Conservation (phyloP, 768 basidiomycete species). For the Tremella fuciformis region DNA sequence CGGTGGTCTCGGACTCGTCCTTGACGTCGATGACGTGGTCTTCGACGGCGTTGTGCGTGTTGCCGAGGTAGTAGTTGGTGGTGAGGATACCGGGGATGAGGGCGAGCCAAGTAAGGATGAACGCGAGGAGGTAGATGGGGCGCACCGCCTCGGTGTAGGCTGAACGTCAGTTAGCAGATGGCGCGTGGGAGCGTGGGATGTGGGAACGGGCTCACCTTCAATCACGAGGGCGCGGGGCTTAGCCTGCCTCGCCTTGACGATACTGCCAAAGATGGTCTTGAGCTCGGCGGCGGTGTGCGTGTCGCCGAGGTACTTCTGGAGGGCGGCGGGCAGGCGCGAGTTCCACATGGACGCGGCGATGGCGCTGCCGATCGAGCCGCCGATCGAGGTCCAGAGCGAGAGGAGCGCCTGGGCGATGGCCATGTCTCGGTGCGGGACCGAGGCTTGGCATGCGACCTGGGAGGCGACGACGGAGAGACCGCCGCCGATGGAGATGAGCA, state of each 20-base stretch:
- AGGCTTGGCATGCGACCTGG: constrained; percentile 52
- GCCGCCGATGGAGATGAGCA: constrained; percentile 45
- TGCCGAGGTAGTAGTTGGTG: constrained; percentile 49
- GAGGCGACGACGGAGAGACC: constrained; percentile 47
- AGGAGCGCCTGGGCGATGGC: constrained; percentile 52
- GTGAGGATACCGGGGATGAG: constrained; percentile 46
- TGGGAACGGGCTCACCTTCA: constrained; percentile 20
- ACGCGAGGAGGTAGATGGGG: constrained; percentile 1
- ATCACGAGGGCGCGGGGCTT: constrained; percentile 41
- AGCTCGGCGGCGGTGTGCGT: constrained; percentile 40
- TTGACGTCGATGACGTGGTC: constrained; percentile 33
- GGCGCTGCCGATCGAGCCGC: constrained; percentile 52
- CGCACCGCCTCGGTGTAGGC: constrained; percentile 3
- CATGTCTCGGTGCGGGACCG: constrained; percentile 53
- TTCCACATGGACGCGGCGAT: constrained; percentile 50
- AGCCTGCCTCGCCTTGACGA: constrained; percentile 35
- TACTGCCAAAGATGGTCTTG: constrained; percentile 42
- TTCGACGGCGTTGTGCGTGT: constrained; percentile 50
- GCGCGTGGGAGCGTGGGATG: no score
- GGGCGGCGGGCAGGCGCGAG: constrained; percentile 22
- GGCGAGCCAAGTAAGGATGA: constrained; percentile 45
- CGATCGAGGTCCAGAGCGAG: constrained; percentile 53
- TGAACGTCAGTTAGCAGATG: not conserved
- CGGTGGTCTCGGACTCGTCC: constrained; percentile 31
- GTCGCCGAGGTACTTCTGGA: constrained; percentile 43